A percentile compares a stretch with the other conserved stretches of the same genome.
These are phyloP conservation scores for Cercospora canescens DNA, from an alignment of 2,329 filamentous ascomycete genomes.

Conservation along the genomic window DNA sequence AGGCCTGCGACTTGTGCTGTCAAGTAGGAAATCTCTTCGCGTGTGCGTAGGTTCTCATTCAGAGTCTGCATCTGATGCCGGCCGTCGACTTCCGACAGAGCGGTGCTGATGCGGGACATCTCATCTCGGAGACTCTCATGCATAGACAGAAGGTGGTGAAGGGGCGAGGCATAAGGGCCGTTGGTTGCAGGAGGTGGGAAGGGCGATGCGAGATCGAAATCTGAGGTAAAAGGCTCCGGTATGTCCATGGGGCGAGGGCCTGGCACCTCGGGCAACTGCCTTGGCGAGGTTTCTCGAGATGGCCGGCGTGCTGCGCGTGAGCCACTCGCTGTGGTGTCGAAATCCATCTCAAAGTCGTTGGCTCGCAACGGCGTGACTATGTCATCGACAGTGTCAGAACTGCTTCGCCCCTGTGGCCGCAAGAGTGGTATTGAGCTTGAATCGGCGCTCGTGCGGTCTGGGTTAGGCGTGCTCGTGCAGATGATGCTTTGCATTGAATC, in stretches of 20 bases:
- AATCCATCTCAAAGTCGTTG: neutral
- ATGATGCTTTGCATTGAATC: slow-evolving; percentile 45
- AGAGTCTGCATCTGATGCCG: slow-evolving; percentile 63
- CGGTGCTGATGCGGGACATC: slow-evolving; percentile 55
- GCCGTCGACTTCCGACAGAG: slow-evolving; percentile 60
- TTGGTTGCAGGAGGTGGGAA: slow-evolving; percentile 28
- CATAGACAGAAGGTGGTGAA: slow-evolving; percentile 60
- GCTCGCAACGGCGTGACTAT: slow-evolving; percentile 3
- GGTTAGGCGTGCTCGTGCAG: slow-evolving; percentile 21
- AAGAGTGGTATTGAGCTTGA: slow-evolving; percentile 27
- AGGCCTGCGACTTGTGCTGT: slow-evolving; percentile 60
- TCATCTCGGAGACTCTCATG: slow-evolving; percentile 63
- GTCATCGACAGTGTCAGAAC: neutral
- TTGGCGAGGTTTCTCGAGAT: slow-evolving; percentile 1
- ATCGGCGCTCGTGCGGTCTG: slow-evolving; percentile 24
- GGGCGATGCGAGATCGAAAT: slow-evolving; percentile 31
- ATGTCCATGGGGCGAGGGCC: slow-evolving; percentile 26
- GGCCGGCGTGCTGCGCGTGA: neutral
- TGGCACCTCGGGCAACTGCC: slow-evolving; percentile 19
- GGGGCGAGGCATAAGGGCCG: slow-evolving; percentile 47
- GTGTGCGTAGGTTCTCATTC: slow-evolving; percentile 62
- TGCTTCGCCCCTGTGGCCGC: slow-evolving; percentile 5
- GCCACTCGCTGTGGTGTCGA: neutral
- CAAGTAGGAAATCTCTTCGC: slow-evolving; percentile 63
- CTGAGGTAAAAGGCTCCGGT: slow-evolving; percentile 25